Evolutionary conservation across 768 basidiomycete genomes (phyloP).

Genomic region (Pleurotus citrinopileatus): DNA sequence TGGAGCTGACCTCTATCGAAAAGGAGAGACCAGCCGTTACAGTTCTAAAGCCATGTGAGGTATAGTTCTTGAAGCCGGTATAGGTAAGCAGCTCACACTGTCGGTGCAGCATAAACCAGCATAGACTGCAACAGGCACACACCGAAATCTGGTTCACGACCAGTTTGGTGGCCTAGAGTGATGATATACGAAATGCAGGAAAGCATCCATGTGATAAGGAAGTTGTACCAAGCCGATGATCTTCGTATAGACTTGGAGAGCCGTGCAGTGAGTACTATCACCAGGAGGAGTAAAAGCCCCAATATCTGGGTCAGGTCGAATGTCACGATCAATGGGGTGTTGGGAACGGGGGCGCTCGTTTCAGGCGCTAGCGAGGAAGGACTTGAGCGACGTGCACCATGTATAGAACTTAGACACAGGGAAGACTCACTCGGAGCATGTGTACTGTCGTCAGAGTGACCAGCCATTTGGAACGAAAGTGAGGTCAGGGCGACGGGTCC

Average conservation of each 20-base stretch:
- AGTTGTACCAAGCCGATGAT: constrained; percentile 5
- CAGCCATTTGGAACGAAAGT: no score
- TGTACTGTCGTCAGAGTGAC: no score
- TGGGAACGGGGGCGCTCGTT: neutral
- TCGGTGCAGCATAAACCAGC: neutral
- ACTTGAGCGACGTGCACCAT: no score
- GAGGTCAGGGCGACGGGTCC: no score
- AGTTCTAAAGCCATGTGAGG: neutral
- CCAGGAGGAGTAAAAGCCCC: neutral
- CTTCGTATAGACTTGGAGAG: neutral
- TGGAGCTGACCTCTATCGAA: neutral
- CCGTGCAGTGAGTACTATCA: neutral
- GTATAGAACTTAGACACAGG: no score
- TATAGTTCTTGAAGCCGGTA: neutral
- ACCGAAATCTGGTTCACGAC: neutral
- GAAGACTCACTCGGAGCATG: no score
- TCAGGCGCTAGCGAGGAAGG: no score
- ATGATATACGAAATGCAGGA: neutral
- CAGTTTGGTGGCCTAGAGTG: constrained; percentile 3
- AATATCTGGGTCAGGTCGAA: constrained; percentile 4
- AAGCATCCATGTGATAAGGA: neutral
- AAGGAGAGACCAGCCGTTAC: constrained; percentile 1
- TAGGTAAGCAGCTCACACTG: neutral
- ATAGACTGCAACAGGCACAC: neutral
- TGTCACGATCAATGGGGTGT: neutral